Percentiles rank a stretch among this genome's conserved stretches.
phyloP scores from a whole-genome alignment of 1,139 yeast species.

The Lodderomyces jiufengensis region DNA sequence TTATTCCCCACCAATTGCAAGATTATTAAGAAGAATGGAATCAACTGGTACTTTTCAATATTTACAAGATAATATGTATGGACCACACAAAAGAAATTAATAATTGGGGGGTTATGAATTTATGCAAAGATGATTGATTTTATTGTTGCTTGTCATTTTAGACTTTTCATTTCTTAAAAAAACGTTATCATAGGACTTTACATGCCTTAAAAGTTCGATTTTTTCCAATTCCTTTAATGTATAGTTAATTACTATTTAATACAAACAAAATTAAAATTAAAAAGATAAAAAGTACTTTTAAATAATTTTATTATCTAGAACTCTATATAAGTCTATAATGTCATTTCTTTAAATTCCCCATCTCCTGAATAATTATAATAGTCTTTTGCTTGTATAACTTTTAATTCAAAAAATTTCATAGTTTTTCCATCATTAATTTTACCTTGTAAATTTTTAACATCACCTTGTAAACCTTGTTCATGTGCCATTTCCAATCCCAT shows the following conservation, averaged over 20 bases:
- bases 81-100: constrained; percentile 16
- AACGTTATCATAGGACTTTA: too few relatives aligned
- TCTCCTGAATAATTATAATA: constrained; percentile 24
- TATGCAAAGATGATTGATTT: too few relatives aligned
- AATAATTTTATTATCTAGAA: too few relatives aligned
- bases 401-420: constrained; percentile 42
- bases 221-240: too few relatives aligned
- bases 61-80: constrained; percentile 34
- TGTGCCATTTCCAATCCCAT: constrained; percentile 17
- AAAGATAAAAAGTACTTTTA: too few relatives aligned
- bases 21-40: constrained; percentile 32
- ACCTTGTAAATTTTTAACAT: constrained; percentile 17
- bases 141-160: too few relatives aligned
- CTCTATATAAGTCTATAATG: too few relatives aligned
- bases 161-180: too few relatives aligned
- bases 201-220: too few relatives aligned
- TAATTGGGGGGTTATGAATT: too few relatives aligned
- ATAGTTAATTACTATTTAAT: too few relatives aligned
- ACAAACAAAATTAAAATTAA: too few relatives aligned
- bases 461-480: constrained; percentile 7
- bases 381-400: constrained; percentile 34
- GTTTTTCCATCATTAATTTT: constrained; percentile 34
- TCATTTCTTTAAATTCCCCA: constrained; percentile 18
- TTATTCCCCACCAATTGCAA: constrained; percentile 34
- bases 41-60: constrained; percentile 29